Base-by-base conservation (phyloP, 306 rosid species). In the Benincasa hispida region DNA sequence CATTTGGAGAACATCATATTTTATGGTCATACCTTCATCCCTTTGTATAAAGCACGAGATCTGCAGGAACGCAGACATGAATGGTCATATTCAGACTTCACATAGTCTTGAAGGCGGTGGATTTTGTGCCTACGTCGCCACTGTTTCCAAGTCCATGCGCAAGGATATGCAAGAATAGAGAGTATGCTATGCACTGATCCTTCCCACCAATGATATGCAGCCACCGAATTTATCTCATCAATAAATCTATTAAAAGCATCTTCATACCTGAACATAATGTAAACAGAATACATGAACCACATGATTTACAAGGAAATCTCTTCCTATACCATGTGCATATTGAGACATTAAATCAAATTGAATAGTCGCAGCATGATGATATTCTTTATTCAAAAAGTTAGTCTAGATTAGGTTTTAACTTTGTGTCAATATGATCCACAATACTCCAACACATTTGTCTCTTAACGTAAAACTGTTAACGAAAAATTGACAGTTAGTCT, bases 131-230 rank as follows among this genome's bases (percentile, higher is more conserved):
- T 85, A 55, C 88, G 91, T 8, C 98, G 88, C 97, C 98, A 93
- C 85, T 90, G 96, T 87, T 90, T 93, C 98, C 98, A 93, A 79
- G 98, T 88, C 98, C 98, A 93, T 78, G 98, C 97, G 83, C 98
- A 93, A 78, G 98, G 98, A 88, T 90, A 93, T 72, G 96, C 98
- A 45, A 91, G 85, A 80, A 93, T 85, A 21, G 93, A 93, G 83
- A 93, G 98, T 84, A 93, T 93, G 80, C 93, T 91, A 79, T 93
- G 92, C 60, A 93, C 97, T 37, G 98, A 93, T 78, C 98, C 98
- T 81, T 93, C 98, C 98, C 98, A 93, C 98, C 98, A 93, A 84
- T 93, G 94, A 86, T 91, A 93, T 55, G 98, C 98, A 78, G 97
- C 87, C 34, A 93, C 98, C 21, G 96, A 93, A 79, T 93, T 93